phyloP scores from a whole-genome alignment of 2,329 filamentous ascomycete genomes.

The Rutstroemia sp. region DNA sequence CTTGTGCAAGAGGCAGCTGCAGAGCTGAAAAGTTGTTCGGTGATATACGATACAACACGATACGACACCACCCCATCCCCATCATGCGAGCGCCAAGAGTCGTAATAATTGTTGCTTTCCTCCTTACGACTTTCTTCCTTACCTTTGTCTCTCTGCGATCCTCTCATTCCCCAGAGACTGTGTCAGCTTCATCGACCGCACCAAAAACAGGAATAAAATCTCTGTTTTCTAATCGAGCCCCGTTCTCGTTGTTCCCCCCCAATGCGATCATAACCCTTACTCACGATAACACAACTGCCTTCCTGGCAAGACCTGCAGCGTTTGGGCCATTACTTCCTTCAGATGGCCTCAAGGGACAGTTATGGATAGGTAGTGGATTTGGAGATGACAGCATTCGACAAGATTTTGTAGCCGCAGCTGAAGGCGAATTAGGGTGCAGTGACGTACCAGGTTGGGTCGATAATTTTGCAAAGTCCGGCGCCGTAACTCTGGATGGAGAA shows the following conservation, averaged over 20 bases:
- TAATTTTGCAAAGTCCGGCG: constrained; percentile 38
- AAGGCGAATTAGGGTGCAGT: constrained; percentile 88
- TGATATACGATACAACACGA: neutral
- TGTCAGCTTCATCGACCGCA: constrained; percentile 13
- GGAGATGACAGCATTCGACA: constrained; percentile 65
- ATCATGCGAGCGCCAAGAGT: constrained; percentile 31
- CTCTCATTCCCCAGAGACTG: constrained; percentile 19
- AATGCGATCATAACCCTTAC: constrained; percentile 94
- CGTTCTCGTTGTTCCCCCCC: constrained; percentile 86
- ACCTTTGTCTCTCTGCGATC: constrained; percentile 27
- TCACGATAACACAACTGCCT: constrained; percentile 97
- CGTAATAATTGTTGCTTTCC: constrained; percentile 27
- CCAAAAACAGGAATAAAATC: constrained; percentile 40
- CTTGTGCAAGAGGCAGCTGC: constrained; percentile 2
- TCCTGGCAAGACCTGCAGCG: constrained; percentile 84
- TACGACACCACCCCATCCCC: constrained; percentile 1
- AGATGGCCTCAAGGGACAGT: constrained; percentile 74
- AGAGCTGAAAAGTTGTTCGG: constrained; percentile 5
- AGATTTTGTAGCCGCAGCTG: constrained; percentile 45
- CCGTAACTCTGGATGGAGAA: constrained; percentile 18
- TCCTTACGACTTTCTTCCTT: constrained; percentile 25
- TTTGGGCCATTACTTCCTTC: constrained; percentile 76
- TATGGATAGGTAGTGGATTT: constrained; percentile 93
- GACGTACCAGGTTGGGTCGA: constrained; percentile 87
- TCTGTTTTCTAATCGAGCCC: constrained; percentile 64